Evolutionary conservation across 371 early-diverging fungal species (phyloP).

Genomic region (Rhizopus sp.): DNA sequence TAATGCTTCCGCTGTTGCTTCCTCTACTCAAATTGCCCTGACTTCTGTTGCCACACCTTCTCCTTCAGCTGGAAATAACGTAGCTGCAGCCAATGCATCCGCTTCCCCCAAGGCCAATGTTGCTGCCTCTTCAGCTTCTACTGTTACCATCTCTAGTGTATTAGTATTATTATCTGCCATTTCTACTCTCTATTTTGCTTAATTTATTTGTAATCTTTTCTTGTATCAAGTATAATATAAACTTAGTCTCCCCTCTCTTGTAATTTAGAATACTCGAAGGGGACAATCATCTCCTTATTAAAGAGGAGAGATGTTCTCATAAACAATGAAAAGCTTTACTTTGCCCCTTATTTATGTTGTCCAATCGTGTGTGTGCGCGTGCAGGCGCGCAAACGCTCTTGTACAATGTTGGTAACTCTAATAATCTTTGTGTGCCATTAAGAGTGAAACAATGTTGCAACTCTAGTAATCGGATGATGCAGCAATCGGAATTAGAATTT

Average conservation of each 20-base stretch:
- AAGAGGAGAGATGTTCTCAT: too few relatives aligned
- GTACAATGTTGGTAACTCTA: too few relatives aligned
- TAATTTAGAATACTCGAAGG: slow-evolving; percentile 1
- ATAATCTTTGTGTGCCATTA: too few relatives aligned
- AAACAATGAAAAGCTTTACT: too few relatives aligned
- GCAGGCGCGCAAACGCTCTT: too few relatives aligned
- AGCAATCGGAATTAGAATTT: too few relatives aligned
- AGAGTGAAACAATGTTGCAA: too few relatives aligned
- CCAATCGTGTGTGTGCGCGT: too few relatives aligned
- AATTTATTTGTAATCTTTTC: not conserved
- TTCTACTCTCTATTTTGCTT: slow-evolving; percentile 1
- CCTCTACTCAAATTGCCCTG: slow-evolving; percentile 18
- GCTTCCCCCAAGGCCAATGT: not conserved
- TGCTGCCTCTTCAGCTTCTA: slow-evolving; percentile 4
- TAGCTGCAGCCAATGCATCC: not conserved
- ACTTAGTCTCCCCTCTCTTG: too few relatives aligned
- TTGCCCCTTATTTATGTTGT: too few relatives aligned
- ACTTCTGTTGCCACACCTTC: slow-evolving; percentile 12
- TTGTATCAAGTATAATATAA: not conserved
- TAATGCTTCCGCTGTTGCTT: slow-evolving; percentile 18
- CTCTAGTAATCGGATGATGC: too few relatives aligned
- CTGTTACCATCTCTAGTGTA: not conserved
- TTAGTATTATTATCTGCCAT: slow-evolving; percentile 1
- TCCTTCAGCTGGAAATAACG: not conserved
- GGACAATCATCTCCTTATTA: not conserved